Base-by-base conservation (phyloP, 2,329 filamentous ascomycete genomes). In the Thelonectria discophora region DNA sequence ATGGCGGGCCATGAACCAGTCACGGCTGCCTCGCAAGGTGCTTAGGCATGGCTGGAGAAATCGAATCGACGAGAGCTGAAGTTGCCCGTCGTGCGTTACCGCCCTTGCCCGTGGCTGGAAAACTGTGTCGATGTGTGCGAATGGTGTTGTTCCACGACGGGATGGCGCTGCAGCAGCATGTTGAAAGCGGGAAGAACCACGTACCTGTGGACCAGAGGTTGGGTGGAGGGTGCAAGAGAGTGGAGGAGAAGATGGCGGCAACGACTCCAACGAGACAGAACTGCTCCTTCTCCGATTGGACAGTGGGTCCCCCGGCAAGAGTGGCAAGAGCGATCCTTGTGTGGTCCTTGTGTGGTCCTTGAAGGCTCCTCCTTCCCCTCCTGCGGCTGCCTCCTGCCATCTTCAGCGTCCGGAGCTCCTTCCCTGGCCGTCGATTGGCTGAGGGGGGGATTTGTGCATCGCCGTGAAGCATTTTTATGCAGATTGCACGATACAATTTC, bases 141-240 rank as follows among this genome's bases (percentile, higher is more conserved):
- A 30, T 30, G 37, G 17, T 45, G 12, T 21, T 27, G 45, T 53
- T 56, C 65, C 67, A 58, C 63, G 66, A 70, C 69, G 57, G 63
- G 60, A 70, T 66, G 65, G 64, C 63, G 49, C 60, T 64, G 61
- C 64, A 64, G 61, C 64, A 64, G 67, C 65, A 67, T 65, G 32
- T 17, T 53, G 55, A 42, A 60, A 61, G 63, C 57, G 56, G 52
- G 63, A 64, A 55, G 45, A n/a, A 43, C 40, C 17, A 30, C 27
- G 27, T 30, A 30, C 27, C 27, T 8, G 27, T 30, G 27, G 27
- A 30, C 27, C 27, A 30, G 27, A 30, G 27, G 27, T 8, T 10
- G 27, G 8, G 27, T 30, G 27, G 27, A 30, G 27, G 18, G 12
- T 24, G 21, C 21, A 24, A 24, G 21, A 24, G 27, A 30, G 27